Base-by-base conservation (phyloP, 495 filamentous ascomycete genomes). In the Penicillium samsonianum region DNA sequence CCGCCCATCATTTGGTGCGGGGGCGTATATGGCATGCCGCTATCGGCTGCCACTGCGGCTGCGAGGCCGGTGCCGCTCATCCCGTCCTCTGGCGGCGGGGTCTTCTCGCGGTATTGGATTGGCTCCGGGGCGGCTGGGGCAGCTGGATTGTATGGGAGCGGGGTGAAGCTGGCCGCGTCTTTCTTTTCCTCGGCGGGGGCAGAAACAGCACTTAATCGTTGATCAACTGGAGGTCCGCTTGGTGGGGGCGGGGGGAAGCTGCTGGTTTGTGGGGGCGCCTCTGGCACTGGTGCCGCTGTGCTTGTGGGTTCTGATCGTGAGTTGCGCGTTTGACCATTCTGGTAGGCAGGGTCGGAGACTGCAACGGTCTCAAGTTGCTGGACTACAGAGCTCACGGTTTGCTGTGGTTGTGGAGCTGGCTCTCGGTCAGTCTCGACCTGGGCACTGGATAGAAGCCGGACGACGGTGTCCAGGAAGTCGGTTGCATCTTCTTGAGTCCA, bases 81-180 rank as follows among this genome's bases (percentile, higher is more conserved):
- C 30, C 86, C 89, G 63, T 93, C 89, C 14, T 82, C 80, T 30
- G 88, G 88, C 7, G 92, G 92, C 9, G 91, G 91, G 0, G 92
- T 96, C 78, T 96, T 94, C 74, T 96, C 91, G 46, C 92, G 85
- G 62, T 92, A 84, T 51, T 85, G 80, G 62, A 95, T 88, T 14
- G 84, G 85, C 66, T 96, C 92, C 4, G 92, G 89, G 2, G 90
- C 90, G 3, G 92, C 78, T 11, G 92, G 92, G 1, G 92, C 91
- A 0, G 92, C 91, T 1, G 92, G 92, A 70, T 96, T 96, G 63
- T 96, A 96, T 2, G 90, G 83, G 51, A 94, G 82, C n/a, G 90
- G 89, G n/a, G 80, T 78, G 50, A 82, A 85, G 45, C 65, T 77
- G 48, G 75, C 75, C 19, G 78, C 71, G 14, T 81, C 73, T 58